Percentiles rank a stretch among this genome's conserved stretches.
Evolutionary conservation across 1,284 basidiomycete species (phyloP).

Genomic region (Cerrena zonata): DNA sequence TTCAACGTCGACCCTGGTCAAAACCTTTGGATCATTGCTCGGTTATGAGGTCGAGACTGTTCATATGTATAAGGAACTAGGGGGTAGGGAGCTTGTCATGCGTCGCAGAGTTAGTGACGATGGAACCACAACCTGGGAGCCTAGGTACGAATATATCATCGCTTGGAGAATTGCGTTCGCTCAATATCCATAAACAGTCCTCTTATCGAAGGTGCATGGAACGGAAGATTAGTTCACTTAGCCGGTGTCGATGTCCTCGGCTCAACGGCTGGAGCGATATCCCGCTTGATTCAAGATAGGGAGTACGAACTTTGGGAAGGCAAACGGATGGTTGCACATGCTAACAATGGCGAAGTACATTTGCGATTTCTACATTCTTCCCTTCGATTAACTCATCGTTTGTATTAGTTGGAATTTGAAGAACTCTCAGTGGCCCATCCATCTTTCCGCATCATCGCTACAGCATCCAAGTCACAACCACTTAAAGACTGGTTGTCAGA

Average conservation of each 20-base stretch:
- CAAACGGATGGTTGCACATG: conserved; percentile 49
- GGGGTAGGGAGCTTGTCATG: conserved; percentile 62
- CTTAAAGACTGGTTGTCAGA: conserved; percentile 60
- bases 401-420: conserved; percentile 28
- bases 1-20: conserved; percentile 31
- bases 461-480: conserved; percentile 55
- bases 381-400: neutral
- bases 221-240: conserved; percentile 53
- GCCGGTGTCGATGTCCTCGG: conserved; percentile 58
- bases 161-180: neutral
- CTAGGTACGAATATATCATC: conserved; percentile 40
- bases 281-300: conserved; percentile 52
- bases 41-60: conserved; percentile 56
- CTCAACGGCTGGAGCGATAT: conserved; percentile 55
- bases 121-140: conserved; percentile 58
- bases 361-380: neutral
- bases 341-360: conserved; percentile 41
- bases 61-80: conserved; percentile 63
- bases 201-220: conserved; percentile 52
- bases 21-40: conserved; percentile 41
- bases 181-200: conserved; percentile 30
- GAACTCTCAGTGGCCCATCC: conserved; percentile 48
- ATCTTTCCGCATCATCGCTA: conserved; percentile 56
- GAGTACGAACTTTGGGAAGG: conserved; percentile 60
- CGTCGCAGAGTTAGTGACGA: conserved; percentile 41